Conservation (phyloP, 2,329 filamentous ascomycete genomes). For the Colletotrichum nymphaeae region DNA sequence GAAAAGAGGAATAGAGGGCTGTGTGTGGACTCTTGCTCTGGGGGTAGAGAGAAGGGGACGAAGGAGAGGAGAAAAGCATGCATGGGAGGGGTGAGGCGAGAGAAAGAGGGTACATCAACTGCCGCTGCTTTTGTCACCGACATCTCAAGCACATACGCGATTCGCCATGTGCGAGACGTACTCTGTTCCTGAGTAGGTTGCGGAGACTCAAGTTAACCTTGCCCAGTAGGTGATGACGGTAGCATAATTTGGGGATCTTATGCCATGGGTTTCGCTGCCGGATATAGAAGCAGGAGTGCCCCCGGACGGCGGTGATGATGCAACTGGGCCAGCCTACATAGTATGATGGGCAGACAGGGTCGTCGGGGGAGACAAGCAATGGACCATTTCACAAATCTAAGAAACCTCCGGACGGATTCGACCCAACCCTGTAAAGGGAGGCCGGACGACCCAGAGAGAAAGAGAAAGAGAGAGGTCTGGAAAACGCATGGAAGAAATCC, state of each 20-base stretch:
- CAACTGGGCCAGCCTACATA: slow-evolving; percentile 46
- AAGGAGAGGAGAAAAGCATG: slow-evolving; percentile 16
- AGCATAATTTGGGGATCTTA: slow-evolving; percentile 71
- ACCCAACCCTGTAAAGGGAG: slow-evolving; percentile 43
- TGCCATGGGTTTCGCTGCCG: slow-evolving; percentile 61
- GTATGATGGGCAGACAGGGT: slow-evolving; percentile 48
- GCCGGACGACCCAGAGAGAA: slow-evolving; percentile 35
- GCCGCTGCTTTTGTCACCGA: slow-evolving; percentile 53
- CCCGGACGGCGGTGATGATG: slow-evolving; percentile 54
- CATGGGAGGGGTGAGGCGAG: slow-evolving; percentile 29
- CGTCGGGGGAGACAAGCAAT: slow-evolving; percentile 36
- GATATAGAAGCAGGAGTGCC: slow-evolving; percentile 63
- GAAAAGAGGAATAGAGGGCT: slow-evolving; percentile 41
- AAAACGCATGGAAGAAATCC: slow-evolving; percentile 54
- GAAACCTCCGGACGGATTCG: slow-evolving; percentile 41
- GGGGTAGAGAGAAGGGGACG: slow-evolving; percentile 24
- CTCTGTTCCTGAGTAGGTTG: slow-evolving; percentile 58
- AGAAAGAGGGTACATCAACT: slow-evolving; percentile 45
- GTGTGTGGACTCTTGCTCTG: slow-evolving; percentile 36
- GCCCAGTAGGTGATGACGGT: slow-evolving; percentile 57
- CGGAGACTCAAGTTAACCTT: slow-evolving; percentile 55
- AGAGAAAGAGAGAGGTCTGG: slow-evolving; percentile 45
- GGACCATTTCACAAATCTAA: slow-evolving; percentile 48
- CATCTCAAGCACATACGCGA: slow-evolving; percentile 59
- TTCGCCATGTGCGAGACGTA: slow-evolving; percentile 60